phyloP scores from a whole-genome alignment of 768 basidiomycete genomes.

The Tubosaeta brunneosetosa region DNA sequence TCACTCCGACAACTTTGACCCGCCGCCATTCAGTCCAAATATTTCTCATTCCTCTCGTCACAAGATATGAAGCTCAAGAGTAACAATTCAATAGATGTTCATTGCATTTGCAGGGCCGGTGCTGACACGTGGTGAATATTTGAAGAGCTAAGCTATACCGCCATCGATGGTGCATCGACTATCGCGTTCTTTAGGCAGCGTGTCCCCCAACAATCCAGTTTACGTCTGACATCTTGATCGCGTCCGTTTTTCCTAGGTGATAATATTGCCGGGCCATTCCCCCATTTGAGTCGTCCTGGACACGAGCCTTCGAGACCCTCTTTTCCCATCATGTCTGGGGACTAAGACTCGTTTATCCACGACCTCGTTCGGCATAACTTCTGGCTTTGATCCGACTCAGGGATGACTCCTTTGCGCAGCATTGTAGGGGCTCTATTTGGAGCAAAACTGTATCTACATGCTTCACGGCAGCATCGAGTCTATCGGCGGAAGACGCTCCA shows the following conservation, averaged over 20 bases:
- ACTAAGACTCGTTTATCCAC: slow-evolving; percentile 9
- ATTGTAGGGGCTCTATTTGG: slow-evolving; percentile 5
- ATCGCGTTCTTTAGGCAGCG: slow-evolving; percentile 8
- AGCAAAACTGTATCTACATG: slow-evolving; percentile 8
- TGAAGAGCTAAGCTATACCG: background rate
- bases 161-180: background rate
- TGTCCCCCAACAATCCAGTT: slow-evolving; percentile 20
- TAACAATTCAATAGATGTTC: too few species aligned
- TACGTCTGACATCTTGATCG: slow-evolving; percentile 22
- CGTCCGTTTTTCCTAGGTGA: slow-evolving; percentile 8
- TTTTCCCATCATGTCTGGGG: slow-evolving; percentile 6
- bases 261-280: slow-evolving; percentile 4
- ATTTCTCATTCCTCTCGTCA: background rate
- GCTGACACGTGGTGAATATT: background rate
- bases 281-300: slow-evolving; percentile 8
- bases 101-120: background rate
- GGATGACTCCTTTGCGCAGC: slow-evolving; percentile 14
- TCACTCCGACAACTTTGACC: too few species aligned
- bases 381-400: slow-evolving; percentile 26
- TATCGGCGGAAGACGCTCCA: slow-evolving; percentile 1
- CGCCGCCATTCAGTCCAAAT: too few species aligned
- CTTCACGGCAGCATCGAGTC: slow-evolving; percentile 8
- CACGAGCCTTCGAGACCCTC: slow-evolving; percentile 5
- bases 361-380: slow-evolving; percentile 8
- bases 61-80: background rate